phyloP scores from a whole-genome alignment of 352 stramenopile genomes.

The Phytophthora multivora region DNA sequence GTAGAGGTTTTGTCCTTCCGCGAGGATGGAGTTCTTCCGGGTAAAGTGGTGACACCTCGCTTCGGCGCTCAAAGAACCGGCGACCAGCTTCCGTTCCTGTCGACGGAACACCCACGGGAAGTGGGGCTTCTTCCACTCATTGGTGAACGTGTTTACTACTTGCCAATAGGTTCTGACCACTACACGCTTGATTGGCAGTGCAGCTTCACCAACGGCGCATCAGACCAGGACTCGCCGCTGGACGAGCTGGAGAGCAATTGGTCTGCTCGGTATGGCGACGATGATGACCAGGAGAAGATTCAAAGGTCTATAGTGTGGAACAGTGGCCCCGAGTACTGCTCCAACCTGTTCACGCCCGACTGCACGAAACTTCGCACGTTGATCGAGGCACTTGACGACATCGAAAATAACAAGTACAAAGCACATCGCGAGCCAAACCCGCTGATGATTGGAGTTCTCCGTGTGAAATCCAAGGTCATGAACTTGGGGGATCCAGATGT shows the following conservation, averaged over 20 bases:
- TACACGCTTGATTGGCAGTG: conserved; percentile 51
- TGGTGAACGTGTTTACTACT: conserved; percentile 59
- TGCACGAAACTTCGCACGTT: conserved; percentile 29
- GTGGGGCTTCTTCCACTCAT: conserved; percentile 49
- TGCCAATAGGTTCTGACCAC: conserved; percentile 56
- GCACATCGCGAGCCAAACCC: conserved; percentile 7
- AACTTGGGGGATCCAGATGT: conserved; percentile 50
- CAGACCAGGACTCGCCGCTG: conserved; percentile 35
- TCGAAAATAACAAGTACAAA: conserved; percentile 16
- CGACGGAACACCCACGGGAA: conserved; percentile 41
- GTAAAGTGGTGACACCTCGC: conserved; percentile 19
- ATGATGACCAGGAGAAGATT: not conserved
- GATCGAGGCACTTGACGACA: conserved; percentile 24
- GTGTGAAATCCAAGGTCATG: conserved; percentile 59
- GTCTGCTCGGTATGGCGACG: conserved; percentile 2
- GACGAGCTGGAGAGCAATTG: conserved; percentile 34
- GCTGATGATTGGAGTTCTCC: conserved; percentile 57
- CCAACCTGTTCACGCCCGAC: conserved; percentile 29
- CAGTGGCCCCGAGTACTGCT: conserved; percentile 22
- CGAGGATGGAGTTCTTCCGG: conserved; percentile 6
- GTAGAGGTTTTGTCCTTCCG: conserved; percentile 1
- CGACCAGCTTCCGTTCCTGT: conserved; percentile 46
- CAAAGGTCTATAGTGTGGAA: conserved; percentile 21
- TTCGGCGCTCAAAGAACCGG: not conserved
- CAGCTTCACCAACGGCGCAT: conserved; percentile 33